Conservation (phyloP, 495 filamentous ascomycete species). For the Cairneyella variabilis region DNA sequence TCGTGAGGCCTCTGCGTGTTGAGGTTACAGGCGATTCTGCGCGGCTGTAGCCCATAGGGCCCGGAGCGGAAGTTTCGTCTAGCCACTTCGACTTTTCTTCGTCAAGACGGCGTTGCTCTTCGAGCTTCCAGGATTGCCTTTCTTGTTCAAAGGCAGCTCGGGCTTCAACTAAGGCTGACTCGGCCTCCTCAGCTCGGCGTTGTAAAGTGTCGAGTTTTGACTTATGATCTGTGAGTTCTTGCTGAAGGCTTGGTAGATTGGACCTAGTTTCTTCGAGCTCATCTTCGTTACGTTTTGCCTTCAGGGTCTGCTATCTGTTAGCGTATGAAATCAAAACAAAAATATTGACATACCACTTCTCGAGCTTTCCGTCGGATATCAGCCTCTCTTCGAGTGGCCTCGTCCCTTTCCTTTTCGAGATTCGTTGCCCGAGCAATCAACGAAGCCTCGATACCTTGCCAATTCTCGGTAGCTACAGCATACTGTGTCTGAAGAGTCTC, state of each 20-base stretch:
- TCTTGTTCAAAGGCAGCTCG: constrained; percentile 66
- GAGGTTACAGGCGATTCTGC: constrained; percentile 46
- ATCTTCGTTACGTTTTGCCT: constrained; percentile 73
- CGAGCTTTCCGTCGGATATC: constrained; percentile 83
- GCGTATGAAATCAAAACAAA: not conserved
- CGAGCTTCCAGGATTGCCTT: constrained; percentile 60
- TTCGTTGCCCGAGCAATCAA: constrained; percentile 66
- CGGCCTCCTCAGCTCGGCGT: constrained; percentile 59
- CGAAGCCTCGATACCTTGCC: constrained; percentile 90
- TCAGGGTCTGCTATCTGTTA: constrained; percentile 54
- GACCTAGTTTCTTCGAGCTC: constrained; percentile 72
- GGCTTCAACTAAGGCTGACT: constrained; percentile 55
- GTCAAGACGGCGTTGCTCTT: constrained; percentile 57
- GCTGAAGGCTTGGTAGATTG: constrained; percentile 55
- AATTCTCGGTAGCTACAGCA: constrained; percentile 90
- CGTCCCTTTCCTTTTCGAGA: constrained; percentile 87
- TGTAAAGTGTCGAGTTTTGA: constrained; percentile 61
- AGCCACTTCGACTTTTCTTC: constrained; percentile 76
- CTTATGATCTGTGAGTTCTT: constrained; percentile 51
- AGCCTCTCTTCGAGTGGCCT: constrained; percentile 73
- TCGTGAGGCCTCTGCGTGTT: constrained; percentile 32
- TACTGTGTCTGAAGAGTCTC: constrained; percentile 97
- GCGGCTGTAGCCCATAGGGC: constrained; percentile 23
- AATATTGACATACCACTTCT: constrained; percentile 60
- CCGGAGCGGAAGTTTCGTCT: constrained; percentile 45